A percentile compares a stretch with the other conserved stretches of the same genome.
Evolutionary conservation across 1,139 yeast genomes (phyloP).

Genomic region (Yamadazyma spencermartinsiae): DNA sequence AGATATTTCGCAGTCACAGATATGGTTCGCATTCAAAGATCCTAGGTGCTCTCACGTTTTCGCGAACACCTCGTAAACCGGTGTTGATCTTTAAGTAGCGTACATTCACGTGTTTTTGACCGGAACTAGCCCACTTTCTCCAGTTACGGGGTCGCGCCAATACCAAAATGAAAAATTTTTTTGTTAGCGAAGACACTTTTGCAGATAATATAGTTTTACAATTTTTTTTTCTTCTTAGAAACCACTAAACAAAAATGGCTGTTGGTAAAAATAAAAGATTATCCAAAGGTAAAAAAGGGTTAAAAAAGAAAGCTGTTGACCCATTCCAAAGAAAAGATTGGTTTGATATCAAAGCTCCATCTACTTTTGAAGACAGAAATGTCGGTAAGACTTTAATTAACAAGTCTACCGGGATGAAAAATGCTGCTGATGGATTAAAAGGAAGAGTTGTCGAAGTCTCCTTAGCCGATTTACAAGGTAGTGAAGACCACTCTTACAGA

Average conservation of each 20-base stretch:
- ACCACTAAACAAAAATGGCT: constrained; percentile 32
- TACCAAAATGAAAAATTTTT: constrained; percentile 3
- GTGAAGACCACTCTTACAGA: constrained; percentile 54
- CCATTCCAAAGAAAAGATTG: constrained; percentile 55
- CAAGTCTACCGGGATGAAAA: constrained; percentile 53
- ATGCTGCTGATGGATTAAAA: constrained; percentile 54
- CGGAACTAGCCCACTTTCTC: too few relatives aligned
- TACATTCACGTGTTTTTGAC: too few relatives aligned
- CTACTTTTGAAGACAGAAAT: constrained; percentile 52
- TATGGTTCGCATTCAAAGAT: too few relatives aligned
- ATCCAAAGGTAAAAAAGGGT: constrained; percentile 54
- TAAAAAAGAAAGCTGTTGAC: constrained; percentile 54
- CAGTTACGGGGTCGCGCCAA: background rate
- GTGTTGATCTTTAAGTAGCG: too few relatives aligned
- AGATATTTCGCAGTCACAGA: too few relatives aligned
- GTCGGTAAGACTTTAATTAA: constrained; percentile 54
- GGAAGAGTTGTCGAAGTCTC: constrained; percentile 53
- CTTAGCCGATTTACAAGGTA: constrained; percentile 53
- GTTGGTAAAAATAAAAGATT: constrained; percentile 57
- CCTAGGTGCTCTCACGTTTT: too few relatives aligned
- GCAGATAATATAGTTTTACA: background rate
- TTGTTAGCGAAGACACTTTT: background rate
- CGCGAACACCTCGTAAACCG: too few relatives aligned
- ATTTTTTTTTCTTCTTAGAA: background rate
- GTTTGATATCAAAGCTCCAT: constrained; percentile 55